Evolutionary conservation across 192 early-diverging fungal genomes (phyloP).

Genomic region (Coemansia sp.): DNA sequence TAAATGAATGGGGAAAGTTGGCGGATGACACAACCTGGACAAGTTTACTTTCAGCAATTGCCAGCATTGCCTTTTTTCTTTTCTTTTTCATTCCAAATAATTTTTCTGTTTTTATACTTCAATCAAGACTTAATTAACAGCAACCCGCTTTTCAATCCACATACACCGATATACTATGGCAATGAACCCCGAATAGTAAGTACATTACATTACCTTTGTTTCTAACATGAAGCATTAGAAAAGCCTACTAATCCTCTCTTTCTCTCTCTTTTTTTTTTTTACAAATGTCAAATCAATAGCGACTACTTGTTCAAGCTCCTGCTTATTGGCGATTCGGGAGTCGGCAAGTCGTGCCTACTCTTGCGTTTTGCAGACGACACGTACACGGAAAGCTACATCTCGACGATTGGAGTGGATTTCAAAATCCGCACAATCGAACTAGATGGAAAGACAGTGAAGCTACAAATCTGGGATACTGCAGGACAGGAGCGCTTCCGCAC

Average conservation of each 20-base stretch:
- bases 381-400: constrained; percentile 98
- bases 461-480: constrained; percentile 99
- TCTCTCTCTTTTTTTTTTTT: not conserved
- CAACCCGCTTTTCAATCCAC: not conserved
- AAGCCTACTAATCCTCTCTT: not conserved
- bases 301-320: constrained; percentile 99
- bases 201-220: not conserved
- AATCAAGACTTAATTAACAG: not conserved
- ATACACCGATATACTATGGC: not conserved
- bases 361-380: constrained; percentile 98
- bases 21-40: not conserved
- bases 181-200: constrained; percentile 58
- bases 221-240: not conserved
- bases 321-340: constrained; percentile 97
- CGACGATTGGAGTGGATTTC: constrained; percentile 99
- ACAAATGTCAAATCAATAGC: constrained; percentile 55
- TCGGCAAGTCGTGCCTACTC: constrained; percentile 96
- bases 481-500: constrained; percentile 99
- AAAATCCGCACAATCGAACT: constrained; percentile 99
- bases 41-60: not conserved
- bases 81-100: not conserved
- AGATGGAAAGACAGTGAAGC: constrained; percentile 97
- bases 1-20: not conserved
- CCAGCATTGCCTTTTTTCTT: not conserved
- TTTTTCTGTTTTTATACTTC: not conserved